These are phyloP conservation scores for Byssoonygena ceratinophila DNA, from an alignment of 2,329 filamentous ascomycete genomes.

Conservation along the genomic window DNA sequence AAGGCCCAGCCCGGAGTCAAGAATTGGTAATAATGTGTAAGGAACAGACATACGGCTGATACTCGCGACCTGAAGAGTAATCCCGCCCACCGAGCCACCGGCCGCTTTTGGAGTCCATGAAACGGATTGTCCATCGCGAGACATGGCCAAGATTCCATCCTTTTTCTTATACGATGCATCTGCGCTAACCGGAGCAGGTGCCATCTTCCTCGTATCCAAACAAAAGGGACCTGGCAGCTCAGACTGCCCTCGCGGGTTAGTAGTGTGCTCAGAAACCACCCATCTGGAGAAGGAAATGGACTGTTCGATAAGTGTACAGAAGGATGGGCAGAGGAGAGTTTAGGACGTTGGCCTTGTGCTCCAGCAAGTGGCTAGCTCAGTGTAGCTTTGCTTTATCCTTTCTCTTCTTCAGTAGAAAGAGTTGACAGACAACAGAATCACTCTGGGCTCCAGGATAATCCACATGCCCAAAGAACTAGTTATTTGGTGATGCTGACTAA, in stretches of 20 bases:
- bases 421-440: too few species aligned
- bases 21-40: background rate
- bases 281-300: slow-evolving; percentile 7
- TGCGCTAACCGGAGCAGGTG: slow-evolving; percentile 27
- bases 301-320: background rate
- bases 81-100: slow-evolving; percentile 47
- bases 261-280: slow-evolving; percentile 1
- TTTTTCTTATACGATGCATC: slow-evolving; percentile 82
- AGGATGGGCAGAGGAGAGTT: background rate
- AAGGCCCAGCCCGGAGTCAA: too few species aligned
- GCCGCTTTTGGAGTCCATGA: slow-evolving; percentile 64
- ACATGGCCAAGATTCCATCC: slow-evolving; percentile 70
- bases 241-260: slow-evolving; percentile 5
- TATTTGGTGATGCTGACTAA: background rate
- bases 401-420: too few species aligned
- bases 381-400: too few species aligned
- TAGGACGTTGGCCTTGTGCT: background rate
- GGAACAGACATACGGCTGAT: slow-evolving; percentile 61
- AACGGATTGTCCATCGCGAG: slow-evolving; percentile 60
- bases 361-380: background rate
- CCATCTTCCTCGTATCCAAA: slow-evolving; percentile 10
- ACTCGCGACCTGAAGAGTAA: slow-evolving; percentile 61
- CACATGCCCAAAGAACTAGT: too few species aligned
- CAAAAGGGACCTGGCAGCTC: background rate
- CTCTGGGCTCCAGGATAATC: too few species aligned